These are phyloP conservation scores for Aspergillus cejpii DNA, from an alignment of 2,329 filamentous ascomycete genomes.

Conservation along the genomic window DNA sequence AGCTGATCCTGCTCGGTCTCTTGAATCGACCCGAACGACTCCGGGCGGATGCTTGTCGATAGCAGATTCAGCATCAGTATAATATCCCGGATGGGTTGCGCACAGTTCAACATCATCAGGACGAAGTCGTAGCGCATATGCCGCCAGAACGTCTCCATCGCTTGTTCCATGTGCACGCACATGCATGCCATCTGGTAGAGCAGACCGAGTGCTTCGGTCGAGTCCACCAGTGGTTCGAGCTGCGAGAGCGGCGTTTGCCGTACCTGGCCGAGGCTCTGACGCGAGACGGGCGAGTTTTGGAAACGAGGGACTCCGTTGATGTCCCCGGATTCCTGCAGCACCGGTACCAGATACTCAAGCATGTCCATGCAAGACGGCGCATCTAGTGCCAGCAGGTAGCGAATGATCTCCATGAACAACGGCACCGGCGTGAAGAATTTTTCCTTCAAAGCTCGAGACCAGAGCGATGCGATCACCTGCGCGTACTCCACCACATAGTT, in stretches of 20 bases:
- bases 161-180: slow-evolving; percentile 40
- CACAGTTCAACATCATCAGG: slow-evolving; percentile 53
- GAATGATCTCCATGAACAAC: slow-evolving; percentile 38
- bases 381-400: slow-evolving; percentile 38
- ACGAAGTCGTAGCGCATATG: slow-evolving; percentile 52
- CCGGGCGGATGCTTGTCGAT: slow-evolving; percentile 47
- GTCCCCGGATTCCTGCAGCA: slow-evolving; percentile 44
- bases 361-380: slow-evolving; percentile 33
- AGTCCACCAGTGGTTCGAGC: slow-evolving; percentile 46
- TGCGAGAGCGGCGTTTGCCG: slow-evolving; percentile 38
- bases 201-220: slow-evolving; percentile 49
- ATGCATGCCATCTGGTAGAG: slow-evolving; percentile 48
- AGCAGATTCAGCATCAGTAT: slow-evolving; percentile 50
- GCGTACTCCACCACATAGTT: slow-evolving; percentile 47
- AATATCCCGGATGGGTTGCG: slow-evolving; percentile 53
- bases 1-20: slow-evolving; percentile 34
- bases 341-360: slow-evolving; percentile 34
- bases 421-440: slow-evolving; percentile 43
- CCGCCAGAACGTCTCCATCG: slow-evolving; percentile 49
- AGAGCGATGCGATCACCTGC: slow-evolving; percentile 47
- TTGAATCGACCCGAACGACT: slow-evolving; percentile 51
- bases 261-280: slow-evolving; percentile 34
- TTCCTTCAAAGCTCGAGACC: slow-evolving; percentile 52
- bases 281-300: slow-evolving; percentile 39
- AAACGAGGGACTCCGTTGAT: slow-evolving; percentile 51